A percentile compares a stretch with the other conserved stretches of the same genome.
Conservation (phyloP, 257 asterid species). For the Fraxinus pennsylvanica region DNA sequence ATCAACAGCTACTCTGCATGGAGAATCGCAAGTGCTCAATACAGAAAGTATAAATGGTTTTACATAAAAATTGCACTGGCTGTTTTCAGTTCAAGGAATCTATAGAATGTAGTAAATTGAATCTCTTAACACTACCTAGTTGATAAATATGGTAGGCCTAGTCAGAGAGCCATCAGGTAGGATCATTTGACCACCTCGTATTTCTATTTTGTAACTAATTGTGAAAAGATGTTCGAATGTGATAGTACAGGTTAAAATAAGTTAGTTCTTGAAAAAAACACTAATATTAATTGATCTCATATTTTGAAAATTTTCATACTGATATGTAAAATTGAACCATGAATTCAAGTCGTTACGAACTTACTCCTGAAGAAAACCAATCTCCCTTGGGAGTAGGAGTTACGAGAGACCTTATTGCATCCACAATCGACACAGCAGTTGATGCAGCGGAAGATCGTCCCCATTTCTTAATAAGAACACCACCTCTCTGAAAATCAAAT, state of each 20-base stretch:
- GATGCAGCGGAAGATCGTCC: conserved; percentile 99
- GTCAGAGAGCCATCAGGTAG: no score
- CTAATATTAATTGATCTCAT: not conserved
- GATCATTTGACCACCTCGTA: not conserved
- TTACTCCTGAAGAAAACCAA: conserved; percentile 96
- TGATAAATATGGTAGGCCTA: not conserved
- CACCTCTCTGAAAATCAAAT: conserved; percentile 76
- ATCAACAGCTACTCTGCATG: not conserved
- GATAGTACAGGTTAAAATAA: not conserved
- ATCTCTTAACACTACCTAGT: not conserved
- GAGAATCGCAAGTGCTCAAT: not conserved
- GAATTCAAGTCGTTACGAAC: conserved; percentile 27
- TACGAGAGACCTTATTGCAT: conserved; percentile 85
- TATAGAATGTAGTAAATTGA: not conserved
- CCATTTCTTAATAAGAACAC: conserved; percentile 92
- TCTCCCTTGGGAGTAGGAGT: conserved; percentile 94
- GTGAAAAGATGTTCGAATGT: not conserved
- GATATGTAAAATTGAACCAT: not conserved
- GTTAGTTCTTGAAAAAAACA: not conserved
- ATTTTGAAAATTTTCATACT: not conserved
- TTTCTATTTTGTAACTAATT: not conserved
- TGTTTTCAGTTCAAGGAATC: not conserved
- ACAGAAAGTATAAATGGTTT: not conserved
- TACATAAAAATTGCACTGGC: not conserved
- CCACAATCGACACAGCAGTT: conserved; percentile 85